Conservation (phyloP, 139 green algal species). For the Picochlorum sp. region DNA sequence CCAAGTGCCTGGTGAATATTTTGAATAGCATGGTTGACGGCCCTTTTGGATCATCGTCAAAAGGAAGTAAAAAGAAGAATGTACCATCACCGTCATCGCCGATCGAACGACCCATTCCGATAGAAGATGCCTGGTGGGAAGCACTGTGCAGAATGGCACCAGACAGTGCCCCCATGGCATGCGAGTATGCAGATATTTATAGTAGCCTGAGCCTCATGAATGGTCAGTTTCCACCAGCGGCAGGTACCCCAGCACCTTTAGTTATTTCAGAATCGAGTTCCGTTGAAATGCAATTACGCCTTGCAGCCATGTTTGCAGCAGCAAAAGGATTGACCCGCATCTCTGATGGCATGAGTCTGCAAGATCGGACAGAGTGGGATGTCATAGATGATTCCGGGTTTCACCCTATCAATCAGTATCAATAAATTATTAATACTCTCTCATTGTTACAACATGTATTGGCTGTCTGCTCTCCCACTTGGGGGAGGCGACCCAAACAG, state of each 20-base stretch:
- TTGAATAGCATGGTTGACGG: no score
- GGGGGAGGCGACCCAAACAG: slow-evolving; percentile 35
- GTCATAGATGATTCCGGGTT: neutral
- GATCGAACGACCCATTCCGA: no score
- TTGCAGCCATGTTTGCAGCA: neutral
- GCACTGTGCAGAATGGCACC: slow-evolving; percentile 10
- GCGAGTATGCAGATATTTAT: slow-evolving; percentile 15
- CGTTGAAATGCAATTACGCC: neutral
- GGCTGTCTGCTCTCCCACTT: slow-evolving; percentile 65
- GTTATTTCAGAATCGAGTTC: neutral
- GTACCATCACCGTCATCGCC: no score
- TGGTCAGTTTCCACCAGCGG: no score
- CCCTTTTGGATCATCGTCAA: no score
- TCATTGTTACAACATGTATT: slow-evolving; percentile 42
- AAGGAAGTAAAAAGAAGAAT: no score
- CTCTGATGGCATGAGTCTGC: neutral
- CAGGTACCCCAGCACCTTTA: no score
- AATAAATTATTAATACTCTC: neutral
- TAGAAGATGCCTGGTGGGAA: slow-evolving; percentile 15
- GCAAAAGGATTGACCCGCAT: neutral
- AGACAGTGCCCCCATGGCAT: slow-evolving; percentile 16
- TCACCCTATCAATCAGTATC: neutral
- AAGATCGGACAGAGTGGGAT: neutral
- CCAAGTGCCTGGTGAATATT: no score
- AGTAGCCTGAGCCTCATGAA: slow-evolving; percentile 12